Conservation (phyloP, 2,329 filamentous ascomycete genomes). For the Cytospora leucostoma region DNA sequence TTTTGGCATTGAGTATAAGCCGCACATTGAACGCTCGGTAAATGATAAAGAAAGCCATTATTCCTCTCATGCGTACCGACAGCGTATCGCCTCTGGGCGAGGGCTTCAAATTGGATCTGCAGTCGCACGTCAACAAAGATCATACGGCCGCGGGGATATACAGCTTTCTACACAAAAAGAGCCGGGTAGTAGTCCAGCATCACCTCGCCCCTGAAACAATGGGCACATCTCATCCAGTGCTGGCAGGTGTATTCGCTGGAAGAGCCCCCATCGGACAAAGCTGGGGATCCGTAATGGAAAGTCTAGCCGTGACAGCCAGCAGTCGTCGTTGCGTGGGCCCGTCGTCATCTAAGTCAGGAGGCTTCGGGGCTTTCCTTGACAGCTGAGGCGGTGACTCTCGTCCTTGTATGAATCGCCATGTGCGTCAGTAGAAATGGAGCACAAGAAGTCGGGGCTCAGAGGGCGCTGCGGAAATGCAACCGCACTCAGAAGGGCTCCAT, state of each 20-base stretch:
- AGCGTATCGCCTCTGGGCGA: not conserved
- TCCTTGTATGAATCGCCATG: not conserved
- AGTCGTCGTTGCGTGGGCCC: not conserved
- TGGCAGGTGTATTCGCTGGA: too few species aligned
- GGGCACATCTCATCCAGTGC: too few species aligned
- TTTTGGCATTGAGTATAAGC: not conserved
- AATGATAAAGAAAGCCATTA: too few species aligned
- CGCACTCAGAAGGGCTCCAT: not conserved
- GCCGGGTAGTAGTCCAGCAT: too few species aligned
- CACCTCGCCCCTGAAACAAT: not conserved
- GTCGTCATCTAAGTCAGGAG: not conserved
- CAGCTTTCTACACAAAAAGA: not conserved
- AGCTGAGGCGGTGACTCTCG: not conserved
- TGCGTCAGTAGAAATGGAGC: not conserved
- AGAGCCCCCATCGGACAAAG: too few species aligned
- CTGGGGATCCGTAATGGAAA: not conserved
- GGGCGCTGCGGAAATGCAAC: not conserved
- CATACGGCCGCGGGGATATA: not conserved
- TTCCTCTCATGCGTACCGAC: not conserved
- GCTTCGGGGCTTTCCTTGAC: not conserved
- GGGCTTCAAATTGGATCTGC: not conserved
- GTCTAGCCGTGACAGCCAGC: not conserved
- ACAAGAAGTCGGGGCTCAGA: not conserved
- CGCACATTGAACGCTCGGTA: not conserved
- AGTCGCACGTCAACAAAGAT: not conserved